These are phyloP conservation scores for Aspergillus calidoustus DNA, from an alignment of 2,329 filamentous ascomycete genomes.

Conservation along the genomic window DNA sequence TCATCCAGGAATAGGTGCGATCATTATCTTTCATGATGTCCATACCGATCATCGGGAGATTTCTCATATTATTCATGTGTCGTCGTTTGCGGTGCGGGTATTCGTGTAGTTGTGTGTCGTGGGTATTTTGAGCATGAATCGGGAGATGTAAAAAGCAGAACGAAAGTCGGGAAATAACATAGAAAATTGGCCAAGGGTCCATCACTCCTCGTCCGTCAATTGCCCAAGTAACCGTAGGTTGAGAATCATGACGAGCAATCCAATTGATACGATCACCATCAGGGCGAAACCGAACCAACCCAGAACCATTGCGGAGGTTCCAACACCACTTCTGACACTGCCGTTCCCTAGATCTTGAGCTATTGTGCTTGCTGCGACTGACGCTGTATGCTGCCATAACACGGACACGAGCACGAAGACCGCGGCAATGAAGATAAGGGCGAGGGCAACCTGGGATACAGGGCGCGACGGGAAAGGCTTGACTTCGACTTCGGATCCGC, in stretches of 20 bases:
- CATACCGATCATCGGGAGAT: slow-evolving; percentile 3
- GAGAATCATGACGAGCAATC: slow-evolving; percentile 92
- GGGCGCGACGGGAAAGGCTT: slow-evolving; percentile 92
- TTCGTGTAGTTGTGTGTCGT: slow-evolving; percentile 3
- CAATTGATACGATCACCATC: slow-evolving; percentile 93
- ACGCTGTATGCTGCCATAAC: slow-evolving; percentile 78
- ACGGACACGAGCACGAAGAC: slow-evolving; percentile 70
- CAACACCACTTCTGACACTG: slow-evolving; percentile 82
- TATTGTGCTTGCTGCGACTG: slow-evolving; percentile 90
- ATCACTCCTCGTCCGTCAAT: slow-evolving; percentile 48
- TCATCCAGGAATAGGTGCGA: not conserved
- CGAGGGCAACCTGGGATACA: slow-evolving; percentile 89
- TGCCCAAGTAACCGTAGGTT: slow-evolving; percentile 81
- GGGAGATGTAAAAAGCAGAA: slow-evolving; percentile 10
- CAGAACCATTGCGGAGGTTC: slow-evolving; percentile 93
- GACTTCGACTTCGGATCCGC: slow-evolving; percentile 84
- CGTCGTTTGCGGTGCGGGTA: slow-evolving; percentile 21
- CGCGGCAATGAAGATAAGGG: slow-evolving; percentile 78
- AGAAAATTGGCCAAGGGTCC: not conserved
- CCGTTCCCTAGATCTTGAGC: slow-evolving; percentile 92
- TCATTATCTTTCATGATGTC: slow-evolving; percentile 14
- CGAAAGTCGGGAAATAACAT: slow-evolving; percentile 8
- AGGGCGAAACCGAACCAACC: slow-evolving; percentile 97
- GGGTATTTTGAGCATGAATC: slow-evolving; percentile 10
- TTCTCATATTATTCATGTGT: slow-evolving; percentile 26